Percentiles rank a stretch among this genome's conserved stretches.
Evolutionary conservation across 441 rosid species (phyloP).

Genomic region (California macrophylla): DNA sequence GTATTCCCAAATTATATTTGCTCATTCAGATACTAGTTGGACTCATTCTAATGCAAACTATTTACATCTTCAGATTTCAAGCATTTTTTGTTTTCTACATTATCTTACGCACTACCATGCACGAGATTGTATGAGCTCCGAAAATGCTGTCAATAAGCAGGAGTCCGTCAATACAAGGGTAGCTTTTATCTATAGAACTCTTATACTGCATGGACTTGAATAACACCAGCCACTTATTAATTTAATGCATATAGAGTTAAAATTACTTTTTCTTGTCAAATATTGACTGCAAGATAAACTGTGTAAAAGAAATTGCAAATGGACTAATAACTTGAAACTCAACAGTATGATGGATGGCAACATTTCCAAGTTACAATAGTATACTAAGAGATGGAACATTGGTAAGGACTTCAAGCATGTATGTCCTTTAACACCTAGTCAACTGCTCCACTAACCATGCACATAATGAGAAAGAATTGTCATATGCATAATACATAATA

Average conservation of each 20-base stretch:
- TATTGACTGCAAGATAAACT: not conserved
- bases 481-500: not conserved
- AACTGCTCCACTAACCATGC: not conserved
- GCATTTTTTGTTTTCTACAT: not conserved
- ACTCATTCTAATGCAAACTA: not conserved
- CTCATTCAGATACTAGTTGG: not conserved
- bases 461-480: not conserved
- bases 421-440: not conserved
- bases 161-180: not conserved
- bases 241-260: not conserved
- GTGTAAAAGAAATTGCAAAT: not conserved
- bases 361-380: not conserved
- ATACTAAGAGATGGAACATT: not conserved
- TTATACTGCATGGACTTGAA: not conserved
- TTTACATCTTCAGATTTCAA: not conserved
- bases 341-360: not conserved
- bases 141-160: not conserved
- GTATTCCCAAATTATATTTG: not conserved
- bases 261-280: not conserved
- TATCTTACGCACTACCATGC: not conserved
- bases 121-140: not conserved
- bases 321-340: not conserved
- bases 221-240: too few species aligned
- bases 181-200: not conserved
- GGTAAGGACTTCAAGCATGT: not conserved